Evolutionary conservation across 2,329 filamentous ascomycete species (phyloP), one percentile per base, ranked within the genome.

Genomic region (Scedosporium apiospermum): DNA sequence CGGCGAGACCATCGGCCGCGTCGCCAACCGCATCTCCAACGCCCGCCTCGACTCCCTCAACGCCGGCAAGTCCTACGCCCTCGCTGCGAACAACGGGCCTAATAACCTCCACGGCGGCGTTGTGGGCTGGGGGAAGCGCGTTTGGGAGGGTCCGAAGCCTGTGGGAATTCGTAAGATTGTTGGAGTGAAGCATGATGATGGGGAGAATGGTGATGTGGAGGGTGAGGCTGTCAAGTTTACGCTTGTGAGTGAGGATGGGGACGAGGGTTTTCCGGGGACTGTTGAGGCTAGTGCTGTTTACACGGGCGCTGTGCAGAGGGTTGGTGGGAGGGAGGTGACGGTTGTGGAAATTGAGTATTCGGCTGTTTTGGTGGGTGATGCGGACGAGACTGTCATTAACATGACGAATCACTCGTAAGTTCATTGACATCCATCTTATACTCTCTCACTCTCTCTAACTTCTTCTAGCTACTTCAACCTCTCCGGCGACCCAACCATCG

Each of bases 291-390:
- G 80, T 64, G 86, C 96, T 34, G 87, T 86, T 74, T 99, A 98
- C 74, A 90, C 87, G 0, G 82, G 88, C 0, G 87, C 86, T 61
- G 89, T 85, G 65, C 86, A 91, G 71, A 76, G 82, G 60, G 76
- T 82, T 12, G 77, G 81, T 4, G 85, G 84, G 18, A 84, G 82
- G 65, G 82, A 88, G 65, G 87, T 88, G 66, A 86, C 84, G 1
- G 84, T 95, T 21, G 76, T 98, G 63, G 87, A 87, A 63, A 90
- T 96, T 59, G 95, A 98, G 74, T 98, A 96, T 72, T 90, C 96
- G 79, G 92, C 89, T 21, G 86, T 91, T 74, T 80, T 98, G 57
- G 81, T 91, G 3, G 88, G 83, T 3, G 88, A 89, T 59, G 88
- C 87, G 12, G 87, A 93, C n/a, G 93, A 97, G 81, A 98, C 93